These are phyloP conservation scores for Saksenaea vasiformis DNA, from an alignment of 371 early-diverging fungal species.

Conservation along the genomic window DNA sequence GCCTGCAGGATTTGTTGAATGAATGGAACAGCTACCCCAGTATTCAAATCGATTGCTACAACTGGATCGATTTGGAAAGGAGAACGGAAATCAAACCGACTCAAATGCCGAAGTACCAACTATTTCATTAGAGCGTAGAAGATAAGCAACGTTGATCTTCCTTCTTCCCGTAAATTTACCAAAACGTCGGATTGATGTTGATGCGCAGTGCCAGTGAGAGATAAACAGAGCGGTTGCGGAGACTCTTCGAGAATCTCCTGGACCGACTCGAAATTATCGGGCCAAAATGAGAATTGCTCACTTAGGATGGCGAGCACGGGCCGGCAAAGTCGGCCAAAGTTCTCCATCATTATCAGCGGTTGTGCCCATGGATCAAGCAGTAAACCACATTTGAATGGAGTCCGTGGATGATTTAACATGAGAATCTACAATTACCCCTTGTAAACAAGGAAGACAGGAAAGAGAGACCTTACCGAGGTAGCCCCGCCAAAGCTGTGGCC, in stretches of 20 bases:
- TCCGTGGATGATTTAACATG: constrained; percentile 15
- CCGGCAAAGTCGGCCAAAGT: constrained; percentile 16
- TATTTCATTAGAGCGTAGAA: background rate
- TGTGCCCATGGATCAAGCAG: constrained; percentile 52
- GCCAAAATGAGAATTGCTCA: constrained; percentile 36
- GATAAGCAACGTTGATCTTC: background rate
- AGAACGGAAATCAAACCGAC: constrained; percentile 24
- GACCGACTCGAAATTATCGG: constrained; percentile 30
- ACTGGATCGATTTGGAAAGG: constrained; percentile 29
- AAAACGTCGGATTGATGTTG: constrained; percentile 26
- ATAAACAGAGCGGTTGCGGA: constrained; percentile 8
- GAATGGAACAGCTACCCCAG: constrained; percentile 18
- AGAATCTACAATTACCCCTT: constrained; percentile 8
- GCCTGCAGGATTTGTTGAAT: constrained; percentile 14
- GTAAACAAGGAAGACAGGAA: background rate
- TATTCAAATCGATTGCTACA: constrained; percentile 22
- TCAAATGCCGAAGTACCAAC: constrained; percentile 22
- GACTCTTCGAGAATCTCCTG: constrained; percentile 20
- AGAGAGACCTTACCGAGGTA: constrained; percentile 32
- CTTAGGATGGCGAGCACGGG: constrained; percentile 43
- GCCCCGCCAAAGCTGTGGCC: constrained; percentile 69
- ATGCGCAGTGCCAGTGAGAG: constrained; percentile 22
- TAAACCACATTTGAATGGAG: constrained; percentile 39
- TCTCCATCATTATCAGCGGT: constrained; percentile 26
- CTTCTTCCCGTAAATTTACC: constrained; percentile 1